These are phyloP conservation scores for Cyberlindnera xylosilytica DNA, from an alignment of 805 yeast genomes.

Conservation along the genomic window DNA sequence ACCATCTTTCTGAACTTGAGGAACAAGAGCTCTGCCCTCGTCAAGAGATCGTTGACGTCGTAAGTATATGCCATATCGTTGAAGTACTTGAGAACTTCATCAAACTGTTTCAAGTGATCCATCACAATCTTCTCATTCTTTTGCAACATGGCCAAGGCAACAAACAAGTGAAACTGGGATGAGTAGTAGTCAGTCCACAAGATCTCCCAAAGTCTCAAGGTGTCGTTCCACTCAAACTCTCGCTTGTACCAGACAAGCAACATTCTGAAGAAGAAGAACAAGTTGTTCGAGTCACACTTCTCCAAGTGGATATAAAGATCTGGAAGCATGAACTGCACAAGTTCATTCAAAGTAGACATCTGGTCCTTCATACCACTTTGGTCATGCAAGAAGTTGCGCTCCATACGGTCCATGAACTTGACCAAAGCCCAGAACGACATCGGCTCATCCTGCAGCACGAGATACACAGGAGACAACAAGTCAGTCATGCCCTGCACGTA, in stretches of 20 bases:
- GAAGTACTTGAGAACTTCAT: conserved; percentile 88
- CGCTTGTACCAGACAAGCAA: conserved; percentile 92
- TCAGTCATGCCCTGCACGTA: conserved; percentile 99
- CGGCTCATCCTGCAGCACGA: conserved; percentile 61
- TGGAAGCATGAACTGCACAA: conserved; percentile 90
- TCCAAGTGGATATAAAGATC: conserved; percentile 76
- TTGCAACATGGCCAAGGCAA: conserved; percentile 86
- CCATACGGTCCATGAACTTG: conserved; percentile 91
- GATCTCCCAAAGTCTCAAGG: conserved; percentile 84
- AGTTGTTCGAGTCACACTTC: conserved; percentile 82
- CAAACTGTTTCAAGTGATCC: conserved; percentile 72
- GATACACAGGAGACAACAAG: conserved; percentile 80
- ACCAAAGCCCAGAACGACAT: conserved; percentile 87
- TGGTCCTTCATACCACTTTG: conserved; percentile 92
- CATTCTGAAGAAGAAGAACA: conserved; percentile 95
- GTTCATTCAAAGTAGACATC: conserved; percentile 75
- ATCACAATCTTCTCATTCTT: conserved; percentile 78
- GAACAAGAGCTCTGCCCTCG: conserved; percentile 83
- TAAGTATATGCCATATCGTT: conserved; percentile 81
- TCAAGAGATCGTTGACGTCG: conserved; percentile 70
- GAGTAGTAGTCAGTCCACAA: conserved; percentile 85
- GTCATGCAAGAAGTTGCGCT: conserved; percentile 85
- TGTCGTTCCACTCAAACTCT: conserved; percentile 78
- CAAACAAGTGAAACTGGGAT: conserved; percentile 83
- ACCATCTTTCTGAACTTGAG: conserved; percentile 77